These are phyloP conservation scores for Pulveroboletus sp. DNA, from an alignment of 768 basidiomycete species.

Conservation along the genomic window DNA sequence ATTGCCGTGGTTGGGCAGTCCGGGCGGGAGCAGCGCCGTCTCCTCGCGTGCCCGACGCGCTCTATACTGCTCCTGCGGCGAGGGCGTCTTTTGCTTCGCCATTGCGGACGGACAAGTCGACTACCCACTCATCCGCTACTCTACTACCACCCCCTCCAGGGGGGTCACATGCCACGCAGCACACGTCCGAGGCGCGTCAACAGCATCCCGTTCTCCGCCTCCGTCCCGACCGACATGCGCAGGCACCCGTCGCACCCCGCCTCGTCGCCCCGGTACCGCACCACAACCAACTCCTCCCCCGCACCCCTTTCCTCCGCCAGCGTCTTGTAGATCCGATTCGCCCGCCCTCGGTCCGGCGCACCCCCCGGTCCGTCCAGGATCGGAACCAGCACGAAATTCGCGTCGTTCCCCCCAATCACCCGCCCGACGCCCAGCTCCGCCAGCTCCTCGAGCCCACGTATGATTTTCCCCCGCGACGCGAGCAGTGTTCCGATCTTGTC, in stretches of 20 bases:
- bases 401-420: constrained; percentile 76
- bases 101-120: constrained; percentile 18
- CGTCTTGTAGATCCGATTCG: constrained; percentile 65
- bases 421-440: constrained; percentile 53
- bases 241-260: constrained; percentile 82
- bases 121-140: not conserved
- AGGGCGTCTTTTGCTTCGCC: constrained; percentile 52
- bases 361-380: constrained; percentile 47
- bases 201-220: constrained; percentile 66
- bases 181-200: constrained; percentile 52
- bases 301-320: constrained; percentile 83
- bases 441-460: constrained; percentile 46
- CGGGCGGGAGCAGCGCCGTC: constrained; percentile 62
- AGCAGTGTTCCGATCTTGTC: constrained; percentile 57
- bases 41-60: constrained; percentile 53
- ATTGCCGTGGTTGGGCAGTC: constrained; percentile 76
- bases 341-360: constrained; percentile 54
- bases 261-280: constrained; percentile 85
- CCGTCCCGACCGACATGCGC: constrained; percentile 85
- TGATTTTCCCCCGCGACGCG: constrained; percentile 51
- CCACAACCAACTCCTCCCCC: constrained; percentile 81
- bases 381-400: constrained; percentile 87
- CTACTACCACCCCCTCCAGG: constrained; percentile 1
- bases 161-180: constrained; percentile 33
- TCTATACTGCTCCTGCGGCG: constrained; percentile 61